phyloP scores from a whole-genome alignment of 495 filamentous ascomycete genomes.

The Podospora anserina region DNA sequence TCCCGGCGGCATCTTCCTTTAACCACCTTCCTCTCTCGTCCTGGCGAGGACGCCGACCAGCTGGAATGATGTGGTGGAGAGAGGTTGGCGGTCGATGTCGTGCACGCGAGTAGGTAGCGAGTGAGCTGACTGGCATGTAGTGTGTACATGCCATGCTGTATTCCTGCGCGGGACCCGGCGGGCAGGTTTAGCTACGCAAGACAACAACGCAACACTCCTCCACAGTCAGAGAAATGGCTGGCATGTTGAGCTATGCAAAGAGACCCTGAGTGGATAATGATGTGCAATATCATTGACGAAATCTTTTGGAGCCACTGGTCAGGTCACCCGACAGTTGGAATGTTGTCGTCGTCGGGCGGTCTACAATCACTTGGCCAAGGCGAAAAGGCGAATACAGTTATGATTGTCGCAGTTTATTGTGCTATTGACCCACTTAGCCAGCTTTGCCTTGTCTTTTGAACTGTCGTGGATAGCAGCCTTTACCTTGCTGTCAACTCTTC shows the following conservation, averaged over 20 bases:
- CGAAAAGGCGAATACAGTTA: not conserved
- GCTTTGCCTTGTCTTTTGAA: not conserved
- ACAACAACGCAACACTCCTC: not conserved
- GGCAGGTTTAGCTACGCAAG: not conserved
- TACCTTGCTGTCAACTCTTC: not conserved
- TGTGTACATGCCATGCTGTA: not conserved
- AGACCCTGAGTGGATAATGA: not conserved
- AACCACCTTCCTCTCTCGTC: conserved; percentile 33
- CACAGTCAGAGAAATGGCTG: not conserved
- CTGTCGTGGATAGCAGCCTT: not conserved
- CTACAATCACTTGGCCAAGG: not conserved
- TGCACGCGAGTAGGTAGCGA: not conserved
- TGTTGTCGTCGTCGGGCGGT: not conserved
- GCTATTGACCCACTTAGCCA: not conserved
- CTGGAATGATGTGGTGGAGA: not conserved
- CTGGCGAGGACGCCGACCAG: conserved; percentile 14
- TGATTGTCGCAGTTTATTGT: not conserved
- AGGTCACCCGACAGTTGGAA: not conserved
- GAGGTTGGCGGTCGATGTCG: not conserved
- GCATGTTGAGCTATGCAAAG: not conserved
- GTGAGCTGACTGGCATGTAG: not conserved
- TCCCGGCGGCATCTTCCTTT: conserved; percentile 4
- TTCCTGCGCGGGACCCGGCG: not conserved
- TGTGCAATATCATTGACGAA: not conserved
- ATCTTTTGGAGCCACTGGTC: not conserved